Evolutionary conservation across 257 asterid species (phyloP).

Genomic region (Salvia miltiorrhiza): DNA sequence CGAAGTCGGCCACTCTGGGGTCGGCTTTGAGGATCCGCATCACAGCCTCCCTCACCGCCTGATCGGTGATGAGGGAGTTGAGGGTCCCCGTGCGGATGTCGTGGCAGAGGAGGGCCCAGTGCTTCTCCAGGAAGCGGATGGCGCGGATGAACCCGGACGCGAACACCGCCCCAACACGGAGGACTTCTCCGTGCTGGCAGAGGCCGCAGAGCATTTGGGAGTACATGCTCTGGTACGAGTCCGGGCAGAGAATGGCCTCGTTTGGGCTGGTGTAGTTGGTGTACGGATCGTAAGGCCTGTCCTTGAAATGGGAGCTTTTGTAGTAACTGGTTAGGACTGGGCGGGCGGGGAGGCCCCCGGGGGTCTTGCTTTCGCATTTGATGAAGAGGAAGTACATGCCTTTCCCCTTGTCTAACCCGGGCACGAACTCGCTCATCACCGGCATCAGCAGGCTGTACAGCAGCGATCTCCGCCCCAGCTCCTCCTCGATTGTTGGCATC

Average conservation of each 20-base stretch:
- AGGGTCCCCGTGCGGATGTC: slow-evolving; percentile 66
- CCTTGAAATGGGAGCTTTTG: slow-evolving; percentile 75
- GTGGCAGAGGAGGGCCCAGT: slow-evolving; percentile 61
- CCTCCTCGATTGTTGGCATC: slow-evolving; percentile 93
- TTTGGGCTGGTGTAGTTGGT: slow-evolving; percentile 93
- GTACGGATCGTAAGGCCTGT: slow-evolving; percentile 78
- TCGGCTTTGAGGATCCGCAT: slow-evolving; percentile 54
- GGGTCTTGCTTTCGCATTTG: slow-evolving; percentile 73
- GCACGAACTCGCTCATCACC: slow-evolving; percentile 75
- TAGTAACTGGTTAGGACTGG: slow-evolving; percentile 87
- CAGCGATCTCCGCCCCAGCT: slow-evolving; percentile 58
- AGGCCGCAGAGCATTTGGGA: slow-evolving; percentile 95
- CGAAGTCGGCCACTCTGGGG: slow-evolving; percentile 55
- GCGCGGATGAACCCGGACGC: slow-evolving; percentile 95
- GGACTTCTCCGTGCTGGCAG: slow-evolving; percentile 54
- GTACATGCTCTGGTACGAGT: slow-evolving; percentile 91
- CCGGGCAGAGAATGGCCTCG: slow-evolving; percentile 76
- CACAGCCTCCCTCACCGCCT: slow-evolving; percentile 50
- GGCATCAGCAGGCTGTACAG: slow-evolving; percentile 92
- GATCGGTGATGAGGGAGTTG: slow-evolving; percentile 53
- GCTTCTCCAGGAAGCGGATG: slow-evolving; percentile 69
- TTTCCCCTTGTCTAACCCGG: slow-evolving; percentile 73
- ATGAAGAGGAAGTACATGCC: slow-evolving; percentile 87
- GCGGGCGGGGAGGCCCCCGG: slow-evolving; percentile 76
- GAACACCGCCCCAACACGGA: slow-evolving; percentile 93